Conservation (phyloP, 371 early-diverging fungal genomes). For the Circinella umbellata region DNA sequence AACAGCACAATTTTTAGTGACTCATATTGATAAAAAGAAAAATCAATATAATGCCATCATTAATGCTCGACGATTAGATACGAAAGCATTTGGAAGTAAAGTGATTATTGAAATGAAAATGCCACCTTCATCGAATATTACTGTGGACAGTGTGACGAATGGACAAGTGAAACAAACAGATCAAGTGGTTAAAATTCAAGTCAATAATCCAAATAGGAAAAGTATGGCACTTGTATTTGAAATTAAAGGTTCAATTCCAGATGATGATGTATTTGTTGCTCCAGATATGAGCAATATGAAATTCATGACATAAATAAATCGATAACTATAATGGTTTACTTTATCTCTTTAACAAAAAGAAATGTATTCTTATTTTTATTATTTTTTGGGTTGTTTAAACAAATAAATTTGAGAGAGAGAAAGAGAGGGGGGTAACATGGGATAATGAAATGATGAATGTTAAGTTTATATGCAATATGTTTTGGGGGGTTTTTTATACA, state of each 20-base stretch:
- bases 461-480: neutral
- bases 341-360: too few relatives aligned
- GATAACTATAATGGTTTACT: neutral
- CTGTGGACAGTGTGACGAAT: constrained; percentile 17
- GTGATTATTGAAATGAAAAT: constrained; percentile 36
- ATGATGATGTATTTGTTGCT: constrained; percentile 37
- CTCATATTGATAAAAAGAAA: constrained; percentile 10
- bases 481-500: neutral
- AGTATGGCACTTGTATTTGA: constrained; percentile 34
- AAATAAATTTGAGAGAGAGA: neutral
- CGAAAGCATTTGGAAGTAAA: constrained; percentile 27
- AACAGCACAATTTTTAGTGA: constrained; percentile 29
- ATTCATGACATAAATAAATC: constrained; percentile 19
- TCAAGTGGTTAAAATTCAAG: constrained; percentile 27
- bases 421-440: neutral
- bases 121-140: constrained; percentile 22
- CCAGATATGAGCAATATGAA: constrained; percentile 30
- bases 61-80: constrained; percentile 38
- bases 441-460: neutral
- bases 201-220: constrained; percentile 28
- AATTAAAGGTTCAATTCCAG: constrained; percentile 29
- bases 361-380: neutral
- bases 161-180: constrained; percentile 40
- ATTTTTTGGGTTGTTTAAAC: too few relatives aligned
- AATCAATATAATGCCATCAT: constrained; percentile 29